Conservation (phyloP, 768 basidiomycete genomes). For the Phanerochaete carnosa region DNA sequence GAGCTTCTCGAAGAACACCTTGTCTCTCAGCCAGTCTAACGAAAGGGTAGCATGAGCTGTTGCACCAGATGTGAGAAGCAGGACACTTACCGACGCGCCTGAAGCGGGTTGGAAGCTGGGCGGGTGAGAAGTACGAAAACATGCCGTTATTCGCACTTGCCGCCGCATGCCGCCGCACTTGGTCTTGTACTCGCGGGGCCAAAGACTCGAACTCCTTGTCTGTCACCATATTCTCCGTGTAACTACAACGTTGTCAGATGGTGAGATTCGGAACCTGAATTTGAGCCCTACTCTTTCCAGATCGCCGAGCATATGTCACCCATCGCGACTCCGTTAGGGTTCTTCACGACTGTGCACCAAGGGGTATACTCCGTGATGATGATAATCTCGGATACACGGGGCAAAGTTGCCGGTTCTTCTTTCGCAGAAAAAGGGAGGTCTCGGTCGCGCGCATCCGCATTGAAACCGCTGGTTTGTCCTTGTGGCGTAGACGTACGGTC, state of each 20-base stretch:
- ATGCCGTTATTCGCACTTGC: constrained; percentile 26
- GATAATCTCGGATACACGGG: constrained; percentile 33
- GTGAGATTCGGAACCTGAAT: not conserved
- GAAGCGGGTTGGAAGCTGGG: constrained; percentile 42
- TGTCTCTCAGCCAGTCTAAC: constrained; percentile 76
- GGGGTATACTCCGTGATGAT: constrained; percentile 51
- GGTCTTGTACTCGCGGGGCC: constrained; percentile 65
- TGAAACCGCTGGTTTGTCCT: constrained; percentile 62
- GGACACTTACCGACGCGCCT: constrained; percentile 57
- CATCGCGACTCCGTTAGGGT: constrained; percentile 70
- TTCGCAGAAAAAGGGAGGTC: constrained; percentile 48
- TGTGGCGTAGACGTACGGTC: not conserved
- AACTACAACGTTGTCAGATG: constrained; percentile 37
- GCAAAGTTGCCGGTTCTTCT: constrained; percentile 37
- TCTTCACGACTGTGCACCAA: constrained; percentile 77
- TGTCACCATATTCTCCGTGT: constrained; percentile 64
- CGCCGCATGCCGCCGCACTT: constrained; percentile 61
- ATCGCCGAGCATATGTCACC: constrained; percentile 70
- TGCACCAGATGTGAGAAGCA: constrained; percentile 11
- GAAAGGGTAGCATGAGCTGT: not conserved
- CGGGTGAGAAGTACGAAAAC: constrained; percentile 24
- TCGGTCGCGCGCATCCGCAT: constrained; percentile 52
- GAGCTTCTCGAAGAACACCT: constrained; percentile 66
- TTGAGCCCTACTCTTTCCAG: constrained; percentile 65
- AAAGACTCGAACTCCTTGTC: constrained; percentile 62